These are phyloP conservation scores for Penicillium decumbens DNA, from an alignment of 2,329 filamentous ascomycete genomes.

Conservation along the genomic window DNA sequence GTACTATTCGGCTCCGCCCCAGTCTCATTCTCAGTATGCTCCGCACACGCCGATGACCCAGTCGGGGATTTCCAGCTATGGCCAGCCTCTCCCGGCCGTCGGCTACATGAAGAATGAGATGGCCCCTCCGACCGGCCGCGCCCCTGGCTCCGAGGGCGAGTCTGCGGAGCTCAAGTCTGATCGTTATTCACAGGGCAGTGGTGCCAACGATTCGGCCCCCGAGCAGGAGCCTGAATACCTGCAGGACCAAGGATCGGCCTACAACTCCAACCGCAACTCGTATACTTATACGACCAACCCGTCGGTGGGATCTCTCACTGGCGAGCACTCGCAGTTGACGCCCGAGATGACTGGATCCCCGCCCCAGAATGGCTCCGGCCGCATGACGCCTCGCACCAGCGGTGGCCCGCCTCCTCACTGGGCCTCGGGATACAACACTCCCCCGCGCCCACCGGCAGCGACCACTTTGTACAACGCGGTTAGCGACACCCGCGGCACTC, in stretches of 20 bases:
- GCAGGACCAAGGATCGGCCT: conserved; percentile 67
- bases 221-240: conserved; percentile 76
- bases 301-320: conserved; percentile 61
- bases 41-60: conserved; percentile 57
- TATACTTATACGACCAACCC: conserved; percentile 72
- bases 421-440: conserved; percentile 68
- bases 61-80: conserved; percentile 66
- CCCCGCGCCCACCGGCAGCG: conserved; percentile 64
- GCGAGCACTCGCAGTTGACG: conserved; percentile 70
- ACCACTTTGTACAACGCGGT: conserved; percentile 88
- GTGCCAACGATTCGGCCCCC: conserved; percentile 63
- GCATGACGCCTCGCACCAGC: conserved; percentile 78
- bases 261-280: conserved; percentile 65
- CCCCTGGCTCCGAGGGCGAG: conserved; percentile 56
- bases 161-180: conserved; percentile 65
- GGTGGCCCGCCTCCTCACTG: conserved; percentile 70
- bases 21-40: conserved; percentile 63
- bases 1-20: conserved; percentile 68
- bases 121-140: conserved; percentile 68
- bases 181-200: conserved; percentile 56
- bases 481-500: conserved; percentile 66
- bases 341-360: conserved; percentile 81
- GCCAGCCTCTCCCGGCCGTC: conserved; percentile 48
- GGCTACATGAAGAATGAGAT: conserved; percentile 80
- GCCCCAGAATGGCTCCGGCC: conserved; percentile 74